These are phyloP conservation scores for Microbotryomycetes sp. DNA, from an alignment of 1,284 basidiomycete species.

Conservation along the genomic window DNA sequence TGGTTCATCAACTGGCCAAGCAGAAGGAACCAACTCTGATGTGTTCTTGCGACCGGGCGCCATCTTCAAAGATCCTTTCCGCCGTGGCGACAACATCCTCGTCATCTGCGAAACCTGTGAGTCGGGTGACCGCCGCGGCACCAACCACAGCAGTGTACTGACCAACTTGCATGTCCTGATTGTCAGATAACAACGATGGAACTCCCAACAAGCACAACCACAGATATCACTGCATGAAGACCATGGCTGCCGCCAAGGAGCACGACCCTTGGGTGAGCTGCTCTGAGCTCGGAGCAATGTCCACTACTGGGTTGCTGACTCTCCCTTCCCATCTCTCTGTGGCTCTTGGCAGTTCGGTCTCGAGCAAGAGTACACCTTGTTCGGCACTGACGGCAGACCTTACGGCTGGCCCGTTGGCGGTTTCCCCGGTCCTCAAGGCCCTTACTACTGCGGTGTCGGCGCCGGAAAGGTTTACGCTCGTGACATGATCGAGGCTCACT, in stretches of 20 bases:
- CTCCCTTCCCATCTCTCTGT: background rate
- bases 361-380: constrained; percentile 98
- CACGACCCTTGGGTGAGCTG: constrained; percentile 83
- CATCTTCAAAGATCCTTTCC: constrained; percentile 99
- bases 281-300: too few relatives aligned
- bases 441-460: constrained; percentile 99
- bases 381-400: constrained; percentile 84
- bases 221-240: constrained; percentile 64
- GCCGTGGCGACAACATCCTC: constrained; percentile 94
- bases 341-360: constrained; percentile 47
- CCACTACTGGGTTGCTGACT: too few relatives aligned
- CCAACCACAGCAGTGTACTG: background rate
- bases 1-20: constrained; percentile 94
- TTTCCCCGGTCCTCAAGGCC: constrained; percentile 99
- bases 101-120: constrained; percentile 55
- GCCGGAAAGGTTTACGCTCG: constrained; percentile 96
- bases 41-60: constrained; percentile 95
- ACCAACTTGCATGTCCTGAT: background rate
- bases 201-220: constrained; percentile 97
- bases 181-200: constrained; percentile 83
- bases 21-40: constrained; percentile 90
- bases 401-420: constrained; percentile 89
- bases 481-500: constrained; percentile 98
- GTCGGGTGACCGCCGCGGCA: too few relatives aligned
- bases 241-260: constrained; percentile 78